A percentile compares a stretch with the other conserved stretches of the same genome.
Conservation (phyloP, 2,329 filamentous ascomycete species). For the Thelonectria discophora region DNA sequence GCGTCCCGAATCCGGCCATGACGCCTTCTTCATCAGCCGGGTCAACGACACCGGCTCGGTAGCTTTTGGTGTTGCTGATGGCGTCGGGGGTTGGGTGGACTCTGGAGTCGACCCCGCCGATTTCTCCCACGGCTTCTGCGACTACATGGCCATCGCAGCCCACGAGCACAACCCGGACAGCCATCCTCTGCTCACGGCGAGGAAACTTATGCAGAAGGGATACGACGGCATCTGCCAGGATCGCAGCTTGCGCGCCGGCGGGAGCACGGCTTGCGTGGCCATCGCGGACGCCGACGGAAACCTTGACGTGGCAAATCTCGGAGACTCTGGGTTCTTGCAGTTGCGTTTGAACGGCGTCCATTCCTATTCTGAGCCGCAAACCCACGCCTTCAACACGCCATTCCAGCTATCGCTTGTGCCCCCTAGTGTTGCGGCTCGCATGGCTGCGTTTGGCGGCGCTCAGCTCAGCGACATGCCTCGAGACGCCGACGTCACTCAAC, state of each 20-base stretch:
- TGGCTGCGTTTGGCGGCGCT: constrained; percentile 82
- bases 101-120: constrained; percentile 93
- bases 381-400: constrained; percentile 96
- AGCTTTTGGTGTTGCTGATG: constrained; percentile 90
- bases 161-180: constrained; percentile 60
- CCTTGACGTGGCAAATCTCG: constrained; percentile 90
- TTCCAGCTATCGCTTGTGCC: constrained; percentile 93
- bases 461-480: constrained; percentile 84
- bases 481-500: constrained; percentile 82
- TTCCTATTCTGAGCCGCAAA: constrained; percentile 84
- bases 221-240: constrained; percentile 86
- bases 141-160: constrained; percentile 86
- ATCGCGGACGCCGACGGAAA: constrained; percentile 76
- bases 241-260: constrained; percentile 77
- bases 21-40: constrained; percentile 91
- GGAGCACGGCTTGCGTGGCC: constrained; percentile 91
- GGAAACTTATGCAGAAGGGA: constrained; percentile 79
- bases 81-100: constrained; percentile 94
- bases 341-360: constrained; percentile 87
- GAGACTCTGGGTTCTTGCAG: constrained; percentile 93
- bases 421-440: constrained; percentile 78
- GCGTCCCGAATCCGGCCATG: constrained; percentile 85
- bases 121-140: constrained; percentile 93
- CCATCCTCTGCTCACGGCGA: constrained; percentile 63
- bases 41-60: constrained; percentile 77